Percentiles rank a stretch among this genome's conserved stretches.
Evolutionary conservation across 225 moss, liverwort and hornwort genomes (phyloP).

Genomic region (Asterella californica): DNA sequence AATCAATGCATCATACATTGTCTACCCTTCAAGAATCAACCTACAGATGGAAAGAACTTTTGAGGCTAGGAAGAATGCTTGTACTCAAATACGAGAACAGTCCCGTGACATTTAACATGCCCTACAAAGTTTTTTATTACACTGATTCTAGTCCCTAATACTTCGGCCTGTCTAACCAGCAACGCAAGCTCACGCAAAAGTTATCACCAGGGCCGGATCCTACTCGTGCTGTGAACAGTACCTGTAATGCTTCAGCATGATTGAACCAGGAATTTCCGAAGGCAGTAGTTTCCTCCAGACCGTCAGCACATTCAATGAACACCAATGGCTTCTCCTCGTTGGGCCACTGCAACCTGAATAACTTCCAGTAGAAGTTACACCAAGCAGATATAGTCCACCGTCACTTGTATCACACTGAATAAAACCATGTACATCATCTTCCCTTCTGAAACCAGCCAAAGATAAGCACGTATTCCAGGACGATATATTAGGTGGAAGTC

Average conservation of each 20-base stretch:
- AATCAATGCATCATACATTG: too few relatives aligned
- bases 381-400: not conserved
- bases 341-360: conserved; percentile 67
- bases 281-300: conserved; percentile 66
- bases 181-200: too few relatives aligned
- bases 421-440: not conserved
- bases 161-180: too few relatives aligned
- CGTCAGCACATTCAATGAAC: conserved; percentile 63
- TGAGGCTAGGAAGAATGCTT: too few relatives aligned
- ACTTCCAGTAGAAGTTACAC: not conserved
- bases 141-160: too few relatives aligned
- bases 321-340: conserved; percentile 69
- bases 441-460: not conserved
- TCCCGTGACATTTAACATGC: too few relatives aligned
- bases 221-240: conserved; percentile 1
- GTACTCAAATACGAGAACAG: too few relatives aligned
- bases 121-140: too few relatives aligned
- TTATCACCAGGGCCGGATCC: too few relatives aligned
- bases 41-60: too few relatives aligned
- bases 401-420: not conserved
- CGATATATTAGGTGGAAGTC: not conserved
- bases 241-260: conserved; percentile 57
- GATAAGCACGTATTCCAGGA: not conserved
- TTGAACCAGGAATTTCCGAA: conserved; percentile 89
- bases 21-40: too few relatives aligned